Base-by-base conservation (phyloP, 208 protist genomes). In the Acanthamoeba lenticulata region DNA sequence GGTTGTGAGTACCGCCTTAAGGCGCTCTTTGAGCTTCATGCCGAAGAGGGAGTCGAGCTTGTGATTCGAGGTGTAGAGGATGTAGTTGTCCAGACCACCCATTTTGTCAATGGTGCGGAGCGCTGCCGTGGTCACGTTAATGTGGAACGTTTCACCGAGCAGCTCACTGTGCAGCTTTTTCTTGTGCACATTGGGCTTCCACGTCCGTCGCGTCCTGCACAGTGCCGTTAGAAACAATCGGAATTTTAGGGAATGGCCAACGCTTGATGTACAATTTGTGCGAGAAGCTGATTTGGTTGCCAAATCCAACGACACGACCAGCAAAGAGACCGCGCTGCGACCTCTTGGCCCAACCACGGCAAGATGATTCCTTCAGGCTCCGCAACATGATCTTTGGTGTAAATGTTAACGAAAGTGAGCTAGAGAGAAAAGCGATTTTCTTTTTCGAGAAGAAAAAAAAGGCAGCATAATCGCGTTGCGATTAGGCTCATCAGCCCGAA, bases 171-270 rank as follows among this genome's bases (percentile, higher is more conserved):
- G 49, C 19, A 86, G n/a, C 45, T 86, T 86, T 27, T 86, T 86
- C 42, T 86, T 60, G 45, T 86, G 77, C 47, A 86, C 77, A 45
- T 86, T 86, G 27, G 77, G 77, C 77, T 86, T 86, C 77, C 77
- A 86, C 77, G 47, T 60, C 47, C 77, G 42, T 57, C 77, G 77
- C 42, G 77, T 86, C 19, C 77, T 86, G 47, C 47, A 69, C 29
- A 27, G 11, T 69, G 21, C 60, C 17, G 29, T n/a, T n/a, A 69
- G 29, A 69, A 69, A 69, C 24, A n/a, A 27, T 47, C 27, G 1
- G 9, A 57, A 86, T 45, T 45, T 86, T 60, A 86, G 29, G 19
- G 9, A 13, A 13, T 15, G 77, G 77, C 11, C 21, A 27, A 27
- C 47, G 47, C 15, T n/a, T n/a, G 47, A 9, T 45, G 47, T 86